Conservation (phyloP, 2,329 filamentous ascomycete species). For the Blastomyces emzantsi region DNA sequence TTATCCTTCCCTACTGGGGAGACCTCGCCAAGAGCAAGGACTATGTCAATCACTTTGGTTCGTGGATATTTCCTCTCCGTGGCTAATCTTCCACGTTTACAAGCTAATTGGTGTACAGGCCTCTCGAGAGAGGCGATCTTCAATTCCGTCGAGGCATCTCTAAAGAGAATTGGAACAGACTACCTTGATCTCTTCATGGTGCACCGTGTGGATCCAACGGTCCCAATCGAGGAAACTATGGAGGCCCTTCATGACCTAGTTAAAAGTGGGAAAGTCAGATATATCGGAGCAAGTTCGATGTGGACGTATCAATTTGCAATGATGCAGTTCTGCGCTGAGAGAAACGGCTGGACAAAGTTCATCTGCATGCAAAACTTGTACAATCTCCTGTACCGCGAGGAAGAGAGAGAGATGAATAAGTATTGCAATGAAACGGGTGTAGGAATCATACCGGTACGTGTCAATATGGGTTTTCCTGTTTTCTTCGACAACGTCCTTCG, state of each 20-base stretch:
- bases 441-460: constrained; percentile 26
- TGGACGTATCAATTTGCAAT: constrained; percentile 22
- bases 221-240: constrained; percentile 43
- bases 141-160: constrained; percentile 37
- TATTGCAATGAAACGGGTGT: constrained; percentile 36
- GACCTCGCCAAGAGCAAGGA: constrained; percentile 39
- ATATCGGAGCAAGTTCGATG: constrained; percentile 28
- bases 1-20: constrained; percentile 29
- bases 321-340: constrained; percentile 45
- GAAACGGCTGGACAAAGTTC: constrained; percentile 44
- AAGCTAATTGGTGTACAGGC: constrained; percentile 13
- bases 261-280: constrained; percentile 27
- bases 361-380: constrained; percentile 48
- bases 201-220: constrained; percentile 39
- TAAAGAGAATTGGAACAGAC: constrained; percentile 37
- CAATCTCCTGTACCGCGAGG: constrained; percentile 43
- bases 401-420: constrained; percentile 39
- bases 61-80: background rate
- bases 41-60: constrained; percentile 38
- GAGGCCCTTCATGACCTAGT: constrained; percentile 36
- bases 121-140: constrained; percentile 38
- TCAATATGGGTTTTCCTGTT: background rate
- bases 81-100: background rate
- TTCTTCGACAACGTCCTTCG: background rate
- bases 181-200: constrained; percentile 46